These are phyloP conservation scores for Pigoraptor vietnamica DNA, from an alignment of 78 protist species.

Conservation along the genomic window DNA sequence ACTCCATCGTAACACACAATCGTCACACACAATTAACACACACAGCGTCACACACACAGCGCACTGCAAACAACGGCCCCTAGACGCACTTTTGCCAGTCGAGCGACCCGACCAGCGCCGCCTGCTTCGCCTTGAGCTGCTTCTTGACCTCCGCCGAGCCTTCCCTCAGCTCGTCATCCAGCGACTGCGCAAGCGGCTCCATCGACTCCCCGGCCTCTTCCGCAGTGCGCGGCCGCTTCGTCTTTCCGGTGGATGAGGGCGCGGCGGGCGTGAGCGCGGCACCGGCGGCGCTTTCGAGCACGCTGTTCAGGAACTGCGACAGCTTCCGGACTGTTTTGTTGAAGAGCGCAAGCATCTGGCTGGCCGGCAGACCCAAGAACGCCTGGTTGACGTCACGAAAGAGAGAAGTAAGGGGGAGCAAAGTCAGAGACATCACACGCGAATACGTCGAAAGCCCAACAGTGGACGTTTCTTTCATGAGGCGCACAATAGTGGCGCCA, in stretches of 20 bases:
- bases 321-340: slow-evolving; percentile 3
- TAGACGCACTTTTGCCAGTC: not conserved
- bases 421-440: too few species aligned
- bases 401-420: not conserved
- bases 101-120: not conserved
- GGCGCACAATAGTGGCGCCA: not conserved
- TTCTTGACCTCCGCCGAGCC: not conserved
- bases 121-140: not conserved
- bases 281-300: not conserved
- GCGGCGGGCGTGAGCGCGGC: not conserved
- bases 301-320: not conserved
- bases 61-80: not conserved
- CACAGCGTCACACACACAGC: not conserved
- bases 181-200: not conserved
- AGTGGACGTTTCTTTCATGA: too few species aligned
- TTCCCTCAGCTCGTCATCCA: not conserved
- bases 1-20: not conserved
- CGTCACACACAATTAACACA: not conserved
- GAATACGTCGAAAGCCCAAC: too few species aligned
- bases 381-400: not conserved
- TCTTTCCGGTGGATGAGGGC: not conserved
- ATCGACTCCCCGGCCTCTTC: not conserved
- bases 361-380: not conserved
- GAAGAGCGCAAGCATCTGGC: not conserved
- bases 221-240: not conserved